Base-by-base conservation (phyloP, 306 rosid genomes). In the Dryas alaskensis region DNA sequence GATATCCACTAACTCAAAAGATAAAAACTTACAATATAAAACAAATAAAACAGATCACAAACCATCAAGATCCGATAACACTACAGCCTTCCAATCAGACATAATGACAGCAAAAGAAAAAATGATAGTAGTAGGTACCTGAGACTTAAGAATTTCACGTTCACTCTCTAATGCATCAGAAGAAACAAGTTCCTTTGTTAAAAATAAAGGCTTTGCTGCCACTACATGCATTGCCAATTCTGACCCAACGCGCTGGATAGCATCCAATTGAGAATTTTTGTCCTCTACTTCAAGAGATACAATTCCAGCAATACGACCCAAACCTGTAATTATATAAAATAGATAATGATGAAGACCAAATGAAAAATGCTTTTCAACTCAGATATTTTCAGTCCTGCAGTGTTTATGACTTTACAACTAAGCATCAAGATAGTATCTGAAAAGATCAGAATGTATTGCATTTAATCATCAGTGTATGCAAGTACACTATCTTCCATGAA, bases 251-350 rank as follows among this genome's bases (percentile, higher is more conserved):
- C 86, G 88, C 57, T 87, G 97, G 68, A 94, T 78, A 76, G 92
- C 89, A 61, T 89, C 96, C 19, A 44, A 53, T 17, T 84, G 86
- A 27, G 77, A 74, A 78, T 79, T 81, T 63, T 84, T 84, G 46
- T 75, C 86, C 57, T 91, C 96, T 42, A 81, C 90, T 79, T 89
- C 91, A 79, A 94, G 97, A 82, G 92, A 84, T 73, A 94, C 65
- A 78, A 91, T 83, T 78, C 97, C 98, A 85, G 97, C 98, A 69
- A 94, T 88, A 73, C 96, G 96, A 83, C 98, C 96, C 88, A 94
- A 84, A 77, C 95, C 98, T 94, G 80, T 69, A 37, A 48, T 66
- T 59, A 8, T 44, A 67, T 25, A 44, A 72, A 79, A 49, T 8
- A 66, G 19, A 46, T 9, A 46, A 71, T 60, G 43, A n/a, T 19